Evolutionary conservation across 2,329 filamentous ascomycete species (phyloP).

Genomic region (Corinectria fuckeliana): DNA sequence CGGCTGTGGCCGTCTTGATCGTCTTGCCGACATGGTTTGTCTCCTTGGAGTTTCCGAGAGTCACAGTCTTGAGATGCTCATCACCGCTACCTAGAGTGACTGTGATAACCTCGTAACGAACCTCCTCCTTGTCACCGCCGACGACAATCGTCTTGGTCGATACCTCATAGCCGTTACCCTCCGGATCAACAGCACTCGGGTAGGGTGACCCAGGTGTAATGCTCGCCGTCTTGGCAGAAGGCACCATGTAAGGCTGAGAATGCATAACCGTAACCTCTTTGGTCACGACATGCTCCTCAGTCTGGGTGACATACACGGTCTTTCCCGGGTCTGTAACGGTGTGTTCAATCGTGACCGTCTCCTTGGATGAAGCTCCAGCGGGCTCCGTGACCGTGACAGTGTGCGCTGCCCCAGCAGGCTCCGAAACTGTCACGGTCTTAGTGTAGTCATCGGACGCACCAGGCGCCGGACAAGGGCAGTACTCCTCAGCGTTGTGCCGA

Average conservation of each 20-base stretch:
- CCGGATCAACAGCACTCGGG: background rate
- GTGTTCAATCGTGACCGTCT: slow-evolving; percentile 38
- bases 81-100: background rate
- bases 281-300: slow-evolving; percentile 32
- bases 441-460: slow-evolving; percentile 17
- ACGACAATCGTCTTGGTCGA: slow-evolving; percentile 17
- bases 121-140: background rate
- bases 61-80: background rate
- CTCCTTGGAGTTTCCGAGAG: background rate
- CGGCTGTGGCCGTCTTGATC: background rate
- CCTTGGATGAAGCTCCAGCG: slow-evolving; percentile 19
- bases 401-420: slow-evolving; percentile 20
- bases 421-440: slow-evolving; percentile 38
- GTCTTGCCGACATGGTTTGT: background rate
- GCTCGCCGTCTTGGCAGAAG: background rate
- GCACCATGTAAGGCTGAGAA: background rate
- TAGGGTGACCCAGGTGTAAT: background rate
- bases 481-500: slow-evolving; percentile 32
- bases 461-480: slow-evolving; percentile 39
- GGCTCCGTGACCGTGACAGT: slow-evolving; percentile 30
- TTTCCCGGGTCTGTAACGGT: slow-evolving; percentile 32
- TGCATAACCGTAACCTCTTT: slow-evolving; percentile 26
- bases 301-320: slow-evolving; percentile 35
- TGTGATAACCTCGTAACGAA: slow-evolving; percentile 1
- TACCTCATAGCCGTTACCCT: background rate